These are phyloP conservation scores for Pseudovirgaria hyperparasitica DNA, from an alignment of 2,329 filamentous ascomycete genomes.

Conservation along the genomic window DNA sequence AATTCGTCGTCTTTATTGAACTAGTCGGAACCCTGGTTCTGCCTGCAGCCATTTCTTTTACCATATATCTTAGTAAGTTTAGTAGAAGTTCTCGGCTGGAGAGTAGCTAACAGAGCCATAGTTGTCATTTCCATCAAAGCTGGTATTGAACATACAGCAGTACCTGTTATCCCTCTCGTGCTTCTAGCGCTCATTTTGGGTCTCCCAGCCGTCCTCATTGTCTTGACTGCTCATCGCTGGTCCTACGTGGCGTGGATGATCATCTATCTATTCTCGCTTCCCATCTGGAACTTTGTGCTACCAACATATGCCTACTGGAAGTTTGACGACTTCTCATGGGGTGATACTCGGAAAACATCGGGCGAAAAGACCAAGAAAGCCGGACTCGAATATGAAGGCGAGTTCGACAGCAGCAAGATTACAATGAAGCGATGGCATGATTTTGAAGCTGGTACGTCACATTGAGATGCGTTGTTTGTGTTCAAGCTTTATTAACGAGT, in stretches of 20 bases:
- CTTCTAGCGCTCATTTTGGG: constrained; percentile 84
- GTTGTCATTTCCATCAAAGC: constrained; percentile 75
- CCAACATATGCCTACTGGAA: constrained; percentile 97
- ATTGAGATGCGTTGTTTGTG: constrained; percentile 5
- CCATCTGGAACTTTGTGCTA: constrained; percentile 95
- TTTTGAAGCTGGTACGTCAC: constrained; percentile 61
- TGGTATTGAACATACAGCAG: constrained; percentile 39
- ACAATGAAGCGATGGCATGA: constrained; percentile 99
- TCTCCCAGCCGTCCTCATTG: constrained; percentile 80
- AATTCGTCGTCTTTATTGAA: constrained; percentile 95
- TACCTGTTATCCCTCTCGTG: constrained; percentile 81
- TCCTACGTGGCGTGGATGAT: constrained; percentile 95
- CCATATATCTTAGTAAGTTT: constrained; percentile 80
- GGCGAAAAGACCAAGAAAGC: constrained; percentile 82
- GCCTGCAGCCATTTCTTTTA: constrained; percentile 92
- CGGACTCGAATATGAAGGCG: constrained; percentile 78
- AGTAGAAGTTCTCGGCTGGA: constrained; percentile 2
- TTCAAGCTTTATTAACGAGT: constrained; percentile 9
- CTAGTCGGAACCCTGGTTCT: constrained; percentile 87
- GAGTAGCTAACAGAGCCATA: constrained; percentile 26
- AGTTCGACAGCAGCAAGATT: constrained; percentile 97
- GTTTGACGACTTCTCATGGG: constrained; percentile 99
- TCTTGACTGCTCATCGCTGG: constrained; percentile 85
- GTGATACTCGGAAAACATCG: constrained; percentile 89
- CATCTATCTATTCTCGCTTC: constrained; percentile 85